Base-by-base conservation (phyloP, 768 basidiomycete genomes). In the Inosperma sp. region DNA sequence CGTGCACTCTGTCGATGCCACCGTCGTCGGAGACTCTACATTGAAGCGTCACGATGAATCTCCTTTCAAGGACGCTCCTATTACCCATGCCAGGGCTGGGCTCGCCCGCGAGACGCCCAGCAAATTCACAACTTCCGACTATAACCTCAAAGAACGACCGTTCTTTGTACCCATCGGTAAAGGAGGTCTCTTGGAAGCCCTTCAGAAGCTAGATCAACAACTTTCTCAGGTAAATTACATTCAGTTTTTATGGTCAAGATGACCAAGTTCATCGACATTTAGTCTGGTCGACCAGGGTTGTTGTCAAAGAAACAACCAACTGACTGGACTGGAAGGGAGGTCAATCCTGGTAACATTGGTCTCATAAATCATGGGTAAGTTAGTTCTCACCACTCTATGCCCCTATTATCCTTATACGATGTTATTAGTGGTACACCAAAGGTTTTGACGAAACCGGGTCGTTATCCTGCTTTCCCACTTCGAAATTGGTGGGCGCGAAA, bases 401-500 rank as follows among this genome's bases (percentile, higher is more conserved):
- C 22, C 30, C 37, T n/a, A 21, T n/a, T 37, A 25, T 19, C 19
- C 34, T 41, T 7, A 47, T 35, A 21, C 13, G 4, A n/a, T 46
- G 22, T 36, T 42, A 14, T 16, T 40, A 72, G 88, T 71, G 89
- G 89, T 51, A 72, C 81, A 29, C 90, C 90, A 2, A 88, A 89
- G 69, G 61, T 92, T 31, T 61, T 92, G 41, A 84, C 81, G 3
- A 76, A 73, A 36, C 83, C 89, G 4, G 89, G 89, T 25, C 82
- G 86, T 7, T 92, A 92, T 58, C 88, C 90, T 17, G 72, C 76
- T 0, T 82, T 82, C 63, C 87, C 87, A 9, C 70, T 88, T 41
- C 74, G 86, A 3, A 90, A 90, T 55, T 90, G 88, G 88, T 90
- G 87, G 86, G 88, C 88, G 3, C 76, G 89, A 13, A 63, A 72